Evolutionary conservation across 306 rosid species (phyloP), one percentile per base, ranked within the genome.

Genomic region (Quercus wislizeni): DNA sequence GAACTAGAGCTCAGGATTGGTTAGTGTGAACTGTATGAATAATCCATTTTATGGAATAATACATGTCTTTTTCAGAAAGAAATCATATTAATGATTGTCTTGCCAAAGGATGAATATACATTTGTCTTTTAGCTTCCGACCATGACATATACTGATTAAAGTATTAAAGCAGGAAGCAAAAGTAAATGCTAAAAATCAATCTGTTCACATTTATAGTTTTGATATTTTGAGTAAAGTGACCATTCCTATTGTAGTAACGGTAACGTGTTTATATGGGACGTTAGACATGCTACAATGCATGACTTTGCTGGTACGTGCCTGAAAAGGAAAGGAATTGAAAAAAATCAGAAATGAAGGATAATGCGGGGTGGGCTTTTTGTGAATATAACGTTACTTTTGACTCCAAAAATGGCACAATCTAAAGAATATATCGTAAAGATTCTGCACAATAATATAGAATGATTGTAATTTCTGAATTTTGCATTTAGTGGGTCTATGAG

Each of bases 1-100:
- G 56, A 69, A 69, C n/a, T 23, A 69, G 30, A n/a, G 21, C 30
- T 9, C 12, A 64, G 56, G 19, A 13, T 38, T 4, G 69, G 19
- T 21, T 56, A 8, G 78, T 62, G 78, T 78, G 76, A 81, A 81
- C 56, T 2, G 62, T 56, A 28, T 72, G 77, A 79, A 61, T 10
- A 71, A 79, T 56, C 18, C 35, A 0, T 11, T 12, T 49, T 49
- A 49, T 49, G 54, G 54, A 49, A 49, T 49, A 49, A 10, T 10
- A 12, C 15, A 49, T 38, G 46, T 49, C 54, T 49, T 49, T 49
- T 11, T 49, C 17, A 49, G 14, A 49, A 21, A 59, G 2, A 21
- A 8, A 59, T 59, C 65, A 11, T 21, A 12, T 59, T 6, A 23
- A 23, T 9, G 65, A 20, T 59, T 59, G 65, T 59, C 23, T 59